Evolutionary conservation across 2,329 filamentous ascomycete genomes (phyloP), one percentile per base, ranked within the genome.

Genomic region (Colletotrichum theobromicola): DNA sequence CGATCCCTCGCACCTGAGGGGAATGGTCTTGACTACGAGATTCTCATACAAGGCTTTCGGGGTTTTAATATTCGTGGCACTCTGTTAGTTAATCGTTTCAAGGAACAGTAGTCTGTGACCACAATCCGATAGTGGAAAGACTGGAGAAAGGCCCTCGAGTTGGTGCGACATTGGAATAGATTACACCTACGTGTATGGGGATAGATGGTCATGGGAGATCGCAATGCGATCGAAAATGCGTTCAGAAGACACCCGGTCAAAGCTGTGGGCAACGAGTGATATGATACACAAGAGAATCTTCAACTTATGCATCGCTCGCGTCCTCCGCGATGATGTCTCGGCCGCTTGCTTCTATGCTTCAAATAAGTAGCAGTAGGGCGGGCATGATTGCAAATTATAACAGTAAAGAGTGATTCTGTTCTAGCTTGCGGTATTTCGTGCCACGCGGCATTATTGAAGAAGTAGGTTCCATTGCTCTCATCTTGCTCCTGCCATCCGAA

Each of bases 371-470:
- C 0, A 10, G 37, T 4, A 42, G 18, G 37, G 37, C 1, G 35
- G 18, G 16, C 16, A 42, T 46, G 18, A 1, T 46, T 9, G 10
- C 37, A 46, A 46, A 46, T 2, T 7, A 0, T 21, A 10, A 7
- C 18, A 21, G 10, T 12, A 7, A 12, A 12, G 21, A 7, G 9
- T 21, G 1, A 9, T 12, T 46, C 42, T 4, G 2, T 4, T 4
- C 12, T 21, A n/a, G n/a, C 42, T 21, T 46, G 3, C 2, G 0
- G 21, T 2, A 1, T 0, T 46, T 2, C n/a, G 13, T 13, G 0
- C n/a, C 0, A 13, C n/a, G 0, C n/a, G 42, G 18, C 42, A 46
- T 46, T 0, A n/a, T 46, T 46, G 42, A 4, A 0, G n/a, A 13
- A 46, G n/a, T 4, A 21, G 42, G 18, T 21, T n/a, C 42, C 9